Percentiles rank a stretch among this genome's conserved stretches.
phyloP scores from a whole-genome alignment of 2,329 filamentous ascomycete genomes.

The Pseudogymnoascus sp. region DNA sequence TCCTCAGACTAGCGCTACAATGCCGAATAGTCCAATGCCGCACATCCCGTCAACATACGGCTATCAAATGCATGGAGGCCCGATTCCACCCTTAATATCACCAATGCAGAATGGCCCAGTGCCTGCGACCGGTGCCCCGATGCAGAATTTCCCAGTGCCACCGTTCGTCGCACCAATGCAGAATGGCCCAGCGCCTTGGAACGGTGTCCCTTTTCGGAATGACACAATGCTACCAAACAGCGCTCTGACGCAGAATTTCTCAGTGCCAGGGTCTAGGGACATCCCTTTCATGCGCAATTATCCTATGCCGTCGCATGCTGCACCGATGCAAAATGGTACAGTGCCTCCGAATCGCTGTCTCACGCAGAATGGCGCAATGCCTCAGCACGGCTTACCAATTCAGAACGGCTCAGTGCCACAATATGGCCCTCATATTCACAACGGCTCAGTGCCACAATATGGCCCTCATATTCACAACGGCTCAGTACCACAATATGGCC shows the following conservation, averaged over 20 bases:
- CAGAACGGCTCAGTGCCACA: background rate
- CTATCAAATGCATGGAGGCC: background rate
- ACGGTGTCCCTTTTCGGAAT: background rate
- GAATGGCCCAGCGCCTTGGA: background rate
- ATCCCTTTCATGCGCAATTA: background rate
- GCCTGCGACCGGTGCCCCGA: background rate
- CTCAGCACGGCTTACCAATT: background rate
- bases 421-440: background rate
- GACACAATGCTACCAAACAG: background rate
- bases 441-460: background rate
- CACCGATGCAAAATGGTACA: background rate
- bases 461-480: background rate
- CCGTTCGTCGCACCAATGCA: background rate
- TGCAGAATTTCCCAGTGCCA: background rate
- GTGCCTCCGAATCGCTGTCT: background rate
- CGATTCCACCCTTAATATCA: background rate
- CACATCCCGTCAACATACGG: background rate
- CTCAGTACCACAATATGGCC: background rate
- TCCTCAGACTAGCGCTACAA: background rate
- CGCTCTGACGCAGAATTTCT: background rate
- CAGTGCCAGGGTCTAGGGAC: background rate
- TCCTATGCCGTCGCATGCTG: background rate
- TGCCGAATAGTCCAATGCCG: background rate
- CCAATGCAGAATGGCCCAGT: background rate
- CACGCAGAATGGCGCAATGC: background rate